phyloP scores from a whole-genome alignment of 1,284 basidiomycete genomes.

The Leccinum colubrinum region DNA sequence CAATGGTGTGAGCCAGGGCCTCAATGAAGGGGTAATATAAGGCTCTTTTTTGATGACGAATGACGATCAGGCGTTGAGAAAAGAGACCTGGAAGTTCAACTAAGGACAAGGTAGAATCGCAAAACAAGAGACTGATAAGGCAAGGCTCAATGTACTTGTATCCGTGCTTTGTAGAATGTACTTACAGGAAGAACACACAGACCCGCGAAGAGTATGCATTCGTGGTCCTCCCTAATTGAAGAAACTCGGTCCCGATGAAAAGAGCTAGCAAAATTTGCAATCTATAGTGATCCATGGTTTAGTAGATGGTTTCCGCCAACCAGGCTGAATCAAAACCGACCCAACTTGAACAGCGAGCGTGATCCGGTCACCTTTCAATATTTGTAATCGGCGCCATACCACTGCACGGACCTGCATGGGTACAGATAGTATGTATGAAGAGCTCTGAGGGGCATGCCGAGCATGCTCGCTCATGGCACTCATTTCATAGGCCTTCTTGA shows the following conservation, averaged over 20 bases:
- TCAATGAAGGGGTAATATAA: slow-evolving; percentile 54
- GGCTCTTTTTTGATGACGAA: slow-evolving; percentile 46
- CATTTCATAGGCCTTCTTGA: slow-evolving; percentile 45
- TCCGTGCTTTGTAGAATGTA: slow-evolving; percentile 37
- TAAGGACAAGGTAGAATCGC: slow-evolving; percentile 14
- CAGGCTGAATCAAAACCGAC: slow-evolving; percentile 22
- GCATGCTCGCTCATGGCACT: slow-evolving; percentile 53
- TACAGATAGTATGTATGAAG: slow-evolving; percentile 54
- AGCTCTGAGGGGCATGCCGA: slow-evolving; percentile 36
- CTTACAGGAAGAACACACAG: slow-evolving; percentile 69
- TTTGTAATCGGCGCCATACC: slow-evolving; percentile 62
- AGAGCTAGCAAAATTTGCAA: slow-evolving; percentile 59
- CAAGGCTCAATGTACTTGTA: slow-evolving; percentile 24
- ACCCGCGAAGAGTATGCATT: slow-evolving; percentile 77
- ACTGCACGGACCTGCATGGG: slow-evolving; percentile 61
- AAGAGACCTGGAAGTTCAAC: slow-evolving; percentile 43
- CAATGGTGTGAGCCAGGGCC: slow-evolving; percentile 56
- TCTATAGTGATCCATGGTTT: slow-evolving; percentile 5
- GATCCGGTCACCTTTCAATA: slow-evolving; percentile 56
- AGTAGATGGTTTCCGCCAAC: neutral
- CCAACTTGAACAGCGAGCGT: slow-evolving; percentile 44
- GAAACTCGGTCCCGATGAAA: slow-evolving; percentile 77
- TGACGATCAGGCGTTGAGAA: slow-evolving; percentile 55
- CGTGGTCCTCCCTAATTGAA: slow-evolving; percentile 56
- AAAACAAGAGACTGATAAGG: slow-evolving; percentile 23